A percentile compares a stretch with the other conserved stretches of the same genome.
Conservation (phyloP, 257 asterid genomes). For the Fraxinus cuspidata region DNA sequence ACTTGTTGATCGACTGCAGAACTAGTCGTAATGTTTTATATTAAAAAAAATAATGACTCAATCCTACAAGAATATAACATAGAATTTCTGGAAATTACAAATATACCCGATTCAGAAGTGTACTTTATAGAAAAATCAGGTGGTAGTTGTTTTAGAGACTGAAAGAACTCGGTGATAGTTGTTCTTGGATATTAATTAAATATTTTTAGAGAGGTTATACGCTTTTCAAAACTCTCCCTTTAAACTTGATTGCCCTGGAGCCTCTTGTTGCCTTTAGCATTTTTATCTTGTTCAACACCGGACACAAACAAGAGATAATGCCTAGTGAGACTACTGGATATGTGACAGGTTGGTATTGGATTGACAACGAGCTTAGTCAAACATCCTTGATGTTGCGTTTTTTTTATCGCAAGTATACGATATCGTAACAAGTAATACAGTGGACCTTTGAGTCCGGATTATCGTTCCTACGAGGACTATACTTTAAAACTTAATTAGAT, state of each 20-base stretch:
- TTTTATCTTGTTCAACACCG: neutral
- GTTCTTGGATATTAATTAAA: neutral
- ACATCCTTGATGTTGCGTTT: neutral
- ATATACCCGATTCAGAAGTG: neutral
- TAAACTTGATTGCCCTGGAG: neutral
- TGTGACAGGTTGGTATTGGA: neutral
- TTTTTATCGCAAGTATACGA: too few species aligned
- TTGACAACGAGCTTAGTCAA: neutral
- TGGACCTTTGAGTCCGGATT: too few species aligned
- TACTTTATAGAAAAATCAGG: neutral
- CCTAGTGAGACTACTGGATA: neutral
- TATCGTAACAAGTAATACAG: too few species aligned
- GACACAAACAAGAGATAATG: neutral
- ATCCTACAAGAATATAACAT: neutral
- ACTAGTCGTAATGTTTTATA: neutral
- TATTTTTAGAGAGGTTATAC: neutral
- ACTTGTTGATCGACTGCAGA: neutral
- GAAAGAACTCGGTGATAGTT: neutral
- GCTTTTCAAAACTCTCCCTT: neutral
- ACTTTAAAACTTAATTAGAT: too few species aligned
- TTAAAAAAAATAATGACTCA: neutral
- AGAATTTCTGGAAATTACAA: neutral
- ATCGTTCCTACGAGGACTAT: too few species aligned
- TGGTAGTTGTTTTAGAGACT: neutral
- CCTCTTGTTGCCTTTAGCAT: neutral